Evolutionary conservation across 768 basidiomycete genomes (phyloP).

Genomic region (Termitomyces sp.): DNA sequence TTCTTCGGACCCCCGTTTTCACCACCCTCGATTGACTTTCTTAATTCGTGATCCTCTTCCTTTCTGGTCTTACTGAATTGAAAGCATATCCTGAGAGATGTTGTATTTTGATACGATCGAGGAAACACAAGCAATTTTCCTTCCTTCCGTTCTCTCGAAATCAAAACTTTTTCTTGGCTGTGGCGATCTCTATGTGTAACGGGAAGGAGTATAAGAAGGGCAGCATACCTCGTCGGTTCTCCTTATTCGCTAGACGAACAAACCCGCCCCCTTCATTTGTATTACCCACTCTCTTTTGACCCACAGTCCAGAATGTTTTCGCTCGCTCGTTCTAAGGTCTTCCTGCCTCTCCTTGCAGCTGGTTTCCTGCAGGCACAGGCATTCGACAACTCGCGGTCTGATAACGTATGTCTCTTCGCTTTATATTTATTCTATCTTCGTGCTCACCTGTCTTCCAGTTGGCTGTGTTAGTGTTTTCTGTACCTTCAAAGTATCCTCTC

Average conservation of each 20-base stretch:
- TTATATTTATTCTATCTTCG: background rate
- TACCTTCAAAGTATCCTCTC: background rate
- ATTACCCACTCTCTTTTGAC: slow-evolving; percentile 3
- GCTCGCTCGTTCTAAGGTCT: slow-evolving; percentile 1
- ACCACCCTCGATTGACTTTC: slow-evolving; percentile 1
- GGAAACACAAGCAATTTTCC: background rate
- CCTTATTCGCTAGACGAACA: background rate
- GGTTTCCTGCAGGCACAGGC: slow-evolving; percentile 17
- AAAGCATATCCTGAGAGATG: background rate
- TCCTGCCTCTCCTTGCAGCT: slow-evolving; percentile 4
- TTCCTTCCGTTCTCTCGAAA: background rate
- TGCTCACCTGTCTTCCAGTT: slow-evolving; percentile 18
- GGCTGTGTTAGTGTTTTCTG: slow-evolving; percentile 18
- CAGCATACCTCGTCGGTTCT: background rate
- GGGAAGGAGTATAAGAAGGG: background rate
- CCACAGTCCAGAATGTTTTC: background rate
- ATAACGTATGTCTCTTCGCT: slow-evolving; percentile 31
- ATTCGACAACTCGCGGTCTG: slow-evolving; percentile 35
- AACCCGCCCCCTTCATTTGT: background rate
- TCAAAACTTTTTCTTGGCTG: background rate
- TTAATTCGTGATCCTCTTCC: background rate
- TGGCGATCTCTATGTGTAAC: background rate
- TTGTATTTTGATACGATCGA: background rate
- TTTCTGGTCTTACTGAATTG: slow-evolving; percentile 1
- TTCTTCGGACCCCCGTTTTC: background rate